Evolutionary conservation across 1,284 basidiomycete species (phyloP).

Genomic region (Boletellus deceptivus): DNA sequence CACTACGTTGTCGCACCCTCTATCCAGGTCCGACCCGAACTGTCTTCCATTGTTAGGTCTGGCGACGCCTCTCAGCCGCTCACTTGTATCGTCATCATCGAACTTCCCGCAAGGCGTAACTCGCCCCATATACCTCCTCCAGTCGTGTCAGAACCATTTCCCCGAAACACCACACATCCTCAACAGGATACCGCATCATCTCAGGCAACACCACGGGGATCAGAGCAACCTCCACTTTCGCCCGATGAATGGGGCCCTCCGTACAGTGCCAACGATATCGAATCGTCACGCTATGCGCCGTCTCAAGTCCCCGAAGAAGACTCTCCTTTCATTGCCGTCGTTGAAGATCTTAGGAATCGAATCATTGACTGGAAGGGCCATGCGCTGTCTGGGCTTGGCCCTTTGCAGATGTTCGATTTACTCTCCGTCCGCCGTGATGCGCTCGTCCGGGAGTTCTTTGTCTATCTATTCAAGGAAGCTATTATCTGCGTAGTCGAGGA

Average conservation of each 20-base stretch:
- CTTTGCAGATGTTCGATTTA: conserved; percentile 88
- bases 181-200: conserved; percentile 38
- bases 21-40: conserved; percentile 88
- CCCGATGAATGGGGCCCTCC: conserved; percentile 34
- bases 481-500: conserved; percentile 96
- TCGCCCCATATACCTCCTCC: conserved; percentile 57
- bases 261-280: conserved; percentile 21
- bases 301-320: conserved; percentile 46
- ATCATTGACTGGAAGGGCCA: conserved; percentile 96
- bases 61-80: conserved; percentile 74
- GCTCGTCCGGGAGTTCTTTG: conserved; percentile 87
- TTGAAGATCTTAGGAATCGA: conserved; percentile 82
- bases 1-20: conserved; percentile 82
- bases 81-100: conserved; percentile 88
- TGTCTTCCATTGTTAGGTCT: conserved; percentile 73
- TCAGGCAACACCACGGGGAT: conserved; percentile 17
- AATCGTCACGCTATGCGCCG: conserved; percentile 25
- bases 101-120: conserved; percentile 74
- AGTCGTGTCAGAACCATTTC: conserved; percentile 47
- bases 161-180: conserved; percentile 32
- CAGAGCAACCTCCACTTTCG: conserved; percentile 32
- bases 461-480: conserved; percentile 95
- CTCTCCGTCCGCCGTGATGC: conserved; percentile 84
- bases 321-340: conserved; percentile 75
- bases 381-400: conserved; percentile 81